Evolutionary conservation across 2,329 filamentous ascomycete species (phyloP).

Genomic region (Penicillium sp.): DNA sequence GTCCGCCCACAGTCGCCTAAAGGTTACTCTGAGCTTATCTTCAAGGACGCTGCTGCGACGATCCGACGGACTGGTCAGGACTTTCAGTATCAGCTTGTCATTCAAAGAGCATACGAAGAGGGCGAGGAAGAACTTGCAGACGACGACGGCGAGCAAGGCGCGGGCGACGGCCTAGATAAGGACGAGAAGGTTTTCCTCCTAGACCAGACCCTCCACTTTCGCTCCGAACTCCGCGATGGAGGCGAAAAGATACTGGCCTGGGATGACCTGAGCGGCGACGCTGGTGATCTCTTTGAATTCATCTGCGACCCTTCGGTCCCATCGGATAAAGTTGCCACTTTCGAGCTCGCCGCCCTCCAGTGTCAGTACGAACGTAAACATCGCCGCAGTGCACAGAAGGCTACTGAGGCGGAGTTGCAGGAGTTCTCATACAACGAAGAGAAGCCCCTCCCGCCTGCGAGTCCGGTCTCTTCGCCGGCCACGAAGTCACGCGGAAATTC

Average conservation of each 20-base stretch:
- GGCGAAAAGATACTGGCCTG: slow-evolving; percentile 88
- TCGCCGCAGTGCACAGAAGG: slow-evolving; percentile 72
- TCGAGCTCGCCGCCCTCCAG: slow-evolving; percentile 79
- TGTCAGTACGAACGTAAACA: slow-evolving; percentile 99
- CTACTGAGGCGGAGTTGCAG: slow-evolving; percentile 74
- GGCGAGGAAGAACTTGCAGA: slow-evolving; percentile 92
- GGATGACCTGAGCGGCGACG: slow-evolving; percentile 91
- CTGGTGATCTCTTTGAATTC: slow-evolving; percentile 95
- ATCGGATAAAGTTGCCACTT: slow-evolving; percentile 70
- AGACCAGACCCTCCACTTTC: slow-evolving; percentile 86
- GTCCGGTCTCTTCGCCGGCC: slow-evolving; percentile 53
- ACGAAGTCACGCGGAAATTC: slow-evolving; percentile 34
- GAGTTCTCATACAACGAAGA: slow-evolving; percentile 76
- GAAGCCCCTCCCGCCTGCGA: slow-evolving; percentile 59
- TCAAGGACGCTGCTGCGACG: slow-evolving; percentile 90
- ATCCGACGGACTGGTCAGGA: slow-evolving; percentile 92
- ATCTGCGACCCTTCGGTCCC: slow-evolving; percentile 78
- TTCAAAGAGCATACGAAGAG: slow-evolving; percentile 95
- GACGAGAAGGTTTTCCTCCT: slow-evolving; percentile 97
- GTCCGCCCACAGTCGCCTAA: slow-evolving; percentile 94
- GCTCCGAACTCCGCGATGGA: slow-evolving; percentile 74
- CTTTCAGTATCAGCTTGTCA: slow-evolving; percentile 94
- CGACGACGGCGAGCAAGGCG: slow-evolving; percentile 80
- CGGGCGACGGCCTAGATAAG: slow-evolving; percentile 76
- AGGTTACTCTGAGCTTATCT: slow-evolving; percentile 97